A percentile compares a stretch with the other conserved stretches of the same genome.
Conservation (phyloP, 345 rosid genomes). For the Hirschfeldia incana region DNA sequence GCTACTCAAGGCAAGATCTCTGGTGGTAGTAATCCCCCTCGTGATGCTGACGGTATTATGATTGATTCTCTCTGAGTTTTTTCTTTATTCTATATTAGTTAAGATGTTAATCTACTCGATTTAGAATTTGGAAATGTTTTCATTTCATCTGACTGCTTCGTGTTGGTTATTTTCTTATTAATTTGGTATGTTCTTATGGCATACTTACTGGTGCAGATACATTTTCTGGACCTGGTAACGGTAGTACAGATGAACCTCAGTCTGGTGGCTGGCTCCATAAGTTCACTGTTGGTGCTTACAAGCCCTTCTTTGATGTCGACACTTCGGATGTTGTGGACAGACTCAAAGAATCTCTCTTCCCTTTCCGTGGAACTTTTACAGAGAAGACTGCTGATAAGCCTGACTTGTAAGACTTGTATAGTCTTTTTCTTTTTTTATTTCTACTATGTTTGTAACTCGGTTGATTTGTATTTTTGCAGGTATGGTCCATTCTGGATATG, state of each 20-base stretch:
- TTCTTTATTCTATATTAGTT: not conserved
- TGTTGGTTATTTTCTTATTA: too few relatives aligned
- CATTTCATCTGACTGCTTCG: not conserved
- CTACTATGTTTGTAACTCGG: not conserved
- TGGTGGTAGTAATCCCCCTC: constrained; percentile 63
- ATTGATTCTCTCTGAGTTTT: not conserved
- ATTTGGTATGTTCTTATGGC: not conserved
- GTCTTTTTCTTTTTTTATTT: not conserved
- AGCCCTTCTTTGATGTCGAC: constrained; percentile 92
- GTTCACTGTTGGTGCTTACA: constrained; percentile 72
- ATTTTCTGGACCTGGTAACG: constrained; percentile 58
- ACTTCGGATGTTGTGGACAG: constrained; percentile 87
- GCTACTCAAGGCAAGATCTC: constrained; percentile 73
- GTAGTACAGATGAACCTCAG: constrained; percentile 58
- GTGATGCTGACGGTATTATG: constrained; percentile 77
- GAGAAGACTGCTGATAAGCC: constrained; percentile 77
- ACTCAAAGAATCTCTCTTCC: constrained; percentile 84
- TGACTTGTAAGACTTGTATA: constrained; percentile 62
- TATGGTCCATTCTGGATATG: constrained; percentile 99
- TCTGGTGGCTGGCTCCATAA: constrained; percentile 71
- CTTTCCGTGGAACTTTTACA: constrained; percentile 79
- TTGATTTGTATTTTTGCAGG: constrained; percentile 45
- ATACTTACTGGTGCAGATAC: constrained; percentile 53
- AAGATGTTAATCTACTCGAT: not conserved
- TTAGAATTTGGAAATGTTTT: not conserved